These are phyloP conservation scores for Ramularia collo-cygni DNA, from an alignment of 2,329 filamentous ascomycete genomes.

Conservation along the genomic window DNA sequence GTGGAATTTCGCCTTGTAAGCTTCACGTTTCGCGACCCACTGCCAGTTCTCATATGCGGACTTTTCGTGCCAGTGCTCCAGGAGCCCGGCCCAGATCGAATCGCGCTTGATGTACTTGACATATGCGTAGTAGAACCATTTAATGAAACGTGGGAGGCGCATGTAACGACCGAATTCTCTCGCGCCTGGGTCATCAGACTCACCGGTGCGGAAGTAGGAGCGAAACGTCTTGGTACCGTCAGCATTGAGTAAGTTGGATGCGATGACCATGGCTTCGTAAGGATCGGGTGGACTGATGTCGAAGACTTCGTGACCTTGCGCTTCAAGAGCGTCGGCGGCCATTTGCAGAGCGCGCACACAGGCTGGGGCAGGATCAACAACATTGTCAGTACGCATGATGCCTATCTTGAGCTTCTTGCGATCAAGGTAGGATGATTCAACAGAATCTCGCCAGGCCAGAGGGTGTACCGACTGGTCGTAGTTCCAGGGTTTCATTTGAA, in stretches of 20 bases:
- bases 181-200: constrained; percentile 73
- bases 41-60: constrained; percentile 75
- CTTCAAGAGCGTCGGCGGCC: constrained; percentile 60
- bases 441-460: constrained; percentile 64
- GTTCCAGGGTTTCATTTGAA: constrained; percentile 79
- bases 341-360: constrained; percentile 69
- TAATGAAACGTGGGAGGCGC: constrained; percentile 63
- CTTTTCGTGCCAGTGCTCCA: constrained; percentile 67
- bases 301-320: constrained; percentile 68
- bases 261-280: constrained; percentile 68
- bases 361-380: constrained; percentile 80
- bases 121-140: constrained; percentile 83
- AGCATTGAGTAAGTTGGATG: constrained; percentile 71
- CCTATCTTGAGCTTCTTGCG: constrained; percentile 65
- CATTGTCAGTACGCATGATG: constrained; percentile 62
- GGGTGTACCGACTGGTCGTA: constrained; percentile 84
- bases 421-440: constrained; percentile 54
- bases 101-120: constrained; percentile 78
- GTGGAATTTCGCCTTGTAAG: constrained; percentile 71
- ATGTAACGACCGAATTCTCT: constrained; percentile 69
- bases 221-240: constrained; percentile 78
- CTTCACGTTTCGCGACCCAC: constrained; percentile 68
- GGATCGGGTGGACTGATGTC: constrained; percentile 50
- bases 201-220: constrained; percentile 67
- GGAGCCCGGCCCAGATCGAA: constrained; percentile 67